Conservation (phyloP, 257 asterid genomes). For the Verbena officinalis region DNA sequence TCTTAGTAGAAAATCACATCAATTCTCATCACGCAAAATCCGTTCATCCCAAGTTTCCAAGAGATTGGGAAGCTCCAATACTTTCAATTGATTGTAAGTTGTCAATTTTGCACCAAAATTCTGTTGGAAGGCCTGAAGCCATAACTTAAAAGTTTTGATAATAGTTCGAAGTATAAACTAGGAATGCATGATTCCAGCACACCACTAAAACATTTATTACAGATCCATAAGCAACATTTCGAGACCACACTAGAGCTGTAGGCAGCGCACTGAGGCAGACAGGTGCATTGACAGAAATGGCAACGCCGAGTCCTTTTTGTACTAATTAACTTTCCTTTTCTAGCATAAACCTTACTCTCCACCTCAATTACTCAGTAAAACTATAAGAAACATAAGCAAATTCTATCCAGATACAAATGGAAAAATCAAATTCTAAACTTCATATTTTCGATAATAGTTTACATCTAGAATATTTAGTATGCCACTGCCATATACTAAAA, state of each 20-base stretch:
- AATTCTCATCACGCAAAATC: slow-evolving; percentile 24
- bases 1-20: slow-evolving; percentile 24
- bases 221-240: slow-evolving; percentile 2
- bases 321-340: not conserved
- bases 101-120: slow-evolving; percentile 6
- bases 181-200: slow-evolving; percentile 12
- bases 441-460: slow-evolving; percentile 1
- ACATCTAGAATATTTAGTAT: not conserved
- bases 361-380: slow-evolving; percentile 2
- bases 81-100: slow-evolving; percentile 14
- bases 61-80: not conserved
- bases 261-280: slow-evolving; percentile 2
- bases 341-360: slow-evolving; percentile 16
- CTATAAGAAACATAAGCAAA: slow-evolving; percentile 9
- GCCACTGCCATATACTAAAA: slow-evolving; percentile 9
- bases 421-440: slow-evolving; percentile 8
- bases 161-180: not conserved
- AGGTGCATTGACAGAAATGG: slow-evolving; percentile 6
- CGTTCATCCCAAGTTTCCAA: slow-evolving; percentile 17
- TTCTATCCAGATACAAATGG: not conserved
- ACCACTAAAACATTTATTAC: slow-evolving; percentile 18
- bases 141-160: slow-evolving; percentile 15
- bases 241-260: slow-evolving; percentile 3
- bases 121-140: slow-evolving; percentile 18
- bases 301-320: slow-evolving; percentile 1